Evolutionary conservation across 2,329 filamentous ascomycete species (phyloP).

Genomic region (Fusarium sp.): DNA sequence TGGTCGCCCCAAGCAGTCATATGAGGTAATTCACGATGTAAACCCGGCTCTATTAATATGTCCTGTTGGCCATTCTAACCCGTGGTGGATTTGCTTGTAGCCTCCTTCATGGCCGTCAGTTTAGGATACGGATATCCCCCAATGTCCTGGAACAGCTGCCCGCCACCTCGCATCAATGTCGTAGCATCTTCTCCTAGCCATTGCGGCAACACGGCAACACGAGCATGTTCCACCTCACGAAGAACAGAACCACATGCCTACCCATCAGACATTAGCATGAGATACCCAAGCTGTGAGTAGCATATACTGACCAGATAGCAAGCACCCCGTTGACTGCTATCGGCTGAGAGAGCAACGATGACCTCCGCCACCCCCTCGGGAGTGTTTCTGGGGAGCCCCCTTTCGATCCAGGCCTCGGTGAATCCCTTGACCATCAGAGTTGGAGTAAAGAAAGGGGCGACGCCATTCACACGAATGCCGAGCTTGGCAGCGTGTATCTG

Average conservation of each 20-base stretch:
- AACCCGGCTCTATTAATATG: no score
- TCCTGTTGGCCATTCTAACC: no score
- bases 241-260: neutral
- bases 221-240: neutral
- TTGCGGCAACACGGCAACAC: neutral
- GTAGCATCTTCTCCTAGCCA: neutral
- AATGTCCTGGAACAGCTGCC: neutral
- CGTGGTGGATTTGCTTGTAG: no score
- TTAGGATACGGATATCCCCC: neutral
- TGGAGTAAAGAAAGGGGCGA: conserved; percentile 36
- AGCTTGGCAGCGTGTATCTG: conserved; percentile 9
- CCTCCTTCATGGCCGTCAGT: neutral
- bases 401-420: neutral
- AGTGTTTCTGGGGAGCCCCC: neutral
- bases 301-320: neutral
- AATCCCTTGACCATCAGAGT: conserved; percentile 18
- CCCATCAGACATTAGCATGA: neutral
- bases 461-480: conserved; percentile 28
- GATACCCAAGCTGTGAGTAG: neutral
- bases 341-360: neutral
- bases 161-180: neutral
- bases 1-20: no score
- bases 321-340: neutral
- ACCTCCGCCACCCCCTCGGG: neutral
- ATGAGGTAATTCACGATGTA: no score